phyloP scores from a whole-genome alignment of 768 basidiomycete species.

The Tylopilus cervinicoccineus region DNA sequence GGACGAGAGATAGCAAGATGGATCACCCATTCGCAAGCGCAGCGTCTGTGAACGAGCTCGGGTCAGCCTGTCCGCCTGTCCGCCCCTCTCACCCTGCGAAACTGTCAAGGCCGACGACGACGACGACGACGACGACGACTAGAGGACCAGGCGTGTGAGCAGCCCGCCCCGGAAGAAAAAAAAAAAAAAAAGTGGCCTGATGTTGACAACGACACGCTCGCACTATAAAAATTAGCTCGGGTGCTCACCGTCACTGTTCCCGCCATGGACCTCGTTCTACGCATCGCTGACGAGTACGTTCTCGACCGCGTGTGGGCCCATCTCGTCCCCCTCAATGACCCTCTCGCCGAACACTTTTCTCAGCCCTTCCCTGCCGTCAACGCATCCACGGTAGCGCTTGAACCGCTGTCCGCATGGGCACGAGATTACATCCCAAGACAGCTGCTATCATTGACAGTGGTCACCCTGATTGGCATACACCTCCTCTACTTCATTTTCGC shows the following conservation, averaged over 20 bases:
- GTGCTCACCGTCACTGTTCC: too few relatives aligned
- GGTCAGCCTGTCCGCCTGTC: background rate
- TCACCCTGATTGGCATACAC: constrained; percentile 82
- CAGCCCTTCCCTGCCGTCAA: constrained; percentile 32
- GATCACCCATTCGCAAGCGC: background rate
- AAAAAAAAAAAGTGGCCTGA: constrained; percentile 36
- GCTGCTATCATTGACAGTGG: constrained; percentile 57
- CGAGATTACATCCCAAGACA: constrained; percentile 82
- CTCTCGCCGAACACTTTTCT: constrained; percentile 35
- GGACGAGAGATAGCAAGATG: background rate
- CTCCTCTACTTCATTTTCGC: constrained; percentile 88
- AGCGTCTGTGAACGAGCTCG: background rate
- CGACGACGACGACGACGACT: background rate
- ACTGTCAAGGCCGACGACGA: background rate
- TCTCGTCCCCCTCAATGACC: constrained; percentile 54
- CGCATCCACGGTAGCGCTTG: constrained; percentile 35
- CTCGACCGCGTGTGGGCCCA: constrained; percentile 80
- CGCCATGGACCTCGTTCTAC: constrained; percentile 78
- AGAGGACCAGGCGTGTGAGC: constrained; percentile 2
- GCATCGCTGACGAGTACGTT: constrained; percentile 61
- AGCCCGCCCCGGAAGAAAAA: constrained; percentile 1
- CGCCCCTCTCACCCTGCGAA: background rate
- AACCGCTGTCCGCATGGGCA: constrained; percentile 70
- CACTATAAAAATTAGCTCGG: constrained; percentile 19
- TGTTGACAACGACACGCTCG: constrained; percentile 8